phyloP scores from a whole-genome alignment of 192 early-diverging fungal species.

The Jimgerdemannia lactiflua region DNA sequence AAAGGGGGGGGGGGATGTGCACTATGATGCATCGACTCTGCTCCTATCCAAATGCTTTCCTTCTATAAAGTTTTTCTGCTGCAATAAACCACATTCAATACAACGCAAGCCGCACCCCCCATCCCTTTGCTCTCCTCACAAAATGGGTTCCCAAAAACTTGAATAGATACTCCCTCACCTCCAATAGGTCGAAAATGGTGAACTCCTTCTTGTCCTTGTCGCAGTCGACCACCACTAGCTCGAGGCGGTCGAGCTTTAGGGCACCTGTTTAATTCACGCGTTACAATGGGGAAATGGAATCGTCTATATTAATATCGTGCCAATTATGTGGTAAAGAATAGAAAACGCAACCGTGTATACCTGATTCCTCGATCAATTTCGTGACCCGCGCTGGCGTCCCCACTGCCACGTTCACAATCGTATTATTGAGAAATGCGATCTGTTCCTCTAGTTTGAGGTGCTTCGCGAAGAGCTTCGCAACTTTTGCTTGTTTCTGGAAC shows the following conservation, averaged over 20 bases:
- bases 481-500: conserved; percentile 47
- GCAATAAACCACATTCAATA: neutral
- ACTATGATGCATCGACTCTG: too few relatives aligned
- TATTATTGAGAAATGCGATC: conserved; percentile 44
- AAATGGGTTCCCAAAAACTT: conserved; percentile 36
- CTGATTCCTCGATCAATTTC: conserved; percentile 56
- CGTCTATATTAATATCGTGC: neutral
- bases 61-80: too few relatives aligned
- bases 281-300: neutral
- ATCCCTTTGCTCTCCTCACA: neutral
- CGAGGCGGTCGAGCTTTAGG: conserved; percentile 55
- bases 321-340: neutral
- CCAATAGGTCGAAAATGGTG: conserved; percentile 58
- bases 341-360: neutral
- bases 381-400: conserved; percentile 67
- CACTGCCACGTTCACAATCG: conserved; percentile 57
- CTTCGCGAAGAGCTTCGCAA: conserved; percentile 76
- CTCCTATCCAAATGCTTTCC: too few relatives aligned
- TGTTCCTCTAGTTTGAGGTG: conserved; percentile 79
- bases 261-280: conserved; percentile 28
- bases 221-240: conserved; percentile 57
- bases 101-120: neutral
- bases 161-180: conserved; percentile 55
- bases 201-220: conserved; percentile 54
- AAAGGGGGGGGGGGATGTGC: too few relatives aligned